Evolutionary conservation across 306 rosid species (phyloP).

Genomic region (Betula pendula): DNA sequence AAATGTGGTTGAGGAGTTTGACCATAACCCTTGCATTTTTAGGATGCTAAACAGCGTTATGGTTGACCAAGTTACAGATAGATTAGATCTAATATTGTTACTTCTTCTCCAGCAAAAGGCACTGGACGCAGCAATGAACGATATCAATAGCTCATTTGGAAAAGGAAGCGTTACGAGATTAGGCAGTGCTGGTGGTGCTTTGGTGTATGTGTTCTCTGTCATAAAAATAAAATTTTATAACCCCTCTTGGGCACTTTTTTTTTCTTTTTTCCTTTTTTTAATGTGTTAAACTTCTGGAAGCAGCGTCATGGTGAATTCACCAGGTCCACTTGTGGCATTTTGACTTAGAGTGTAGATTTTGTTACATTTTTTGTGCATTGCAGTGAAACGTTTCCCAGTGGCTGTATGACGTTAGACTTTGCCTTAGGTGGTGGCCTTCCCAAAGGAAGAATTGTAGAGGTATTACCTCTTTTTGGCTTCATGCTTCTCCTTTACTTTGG

Average conservation of each 20-base stretch:
- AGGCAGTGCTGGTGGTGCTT: conserved; percentile 98
- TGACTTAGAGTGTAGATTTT: conserved; percentile 16
- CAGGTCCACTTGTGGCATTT: conserved; percentile 23
- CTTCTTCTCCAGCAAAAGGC: conserved; percentile 80
- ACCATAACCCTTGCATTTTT: not conserved
- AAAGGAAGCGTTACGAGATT: conserved; percentile 96
- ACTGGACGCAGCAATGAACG: conserved; percentile 94
- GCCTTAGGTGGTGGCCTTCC: conserved; percentile 99
- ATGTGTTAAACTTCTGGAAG: not conserved
- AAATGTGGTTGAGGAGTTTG: not conserved
- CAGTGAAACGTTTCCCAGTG: conserved; percentile 99
- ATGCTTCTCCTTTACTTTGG: not conserved
- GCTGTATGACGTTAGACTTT: conserved; percentile 90
- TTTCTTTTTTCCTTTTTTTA: not conserved
- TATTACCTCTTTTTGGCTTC: conserved; percentile 25
- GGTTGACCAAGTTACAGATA: not conserved
- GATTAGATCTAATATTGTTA: conserved; percentile 29
- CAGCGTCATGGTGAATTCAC: not conserved
- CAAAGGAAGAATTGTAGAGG: conserved; percentile 98
- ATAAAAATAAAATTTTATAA: not conserved
- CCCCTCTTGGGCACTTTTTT: not conserved
- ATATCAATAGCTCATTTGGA: conserved; percentile 87
- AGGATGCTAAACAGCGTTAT: not conserved
- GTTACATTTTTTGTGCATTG: conserved; percentile 28
- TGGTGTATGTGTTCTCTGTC: conserved; percentile 65